Evolutionary conservation across 805 yeast species (phyloP).

Genomic region (Yueomyces sinensis): DNA sequence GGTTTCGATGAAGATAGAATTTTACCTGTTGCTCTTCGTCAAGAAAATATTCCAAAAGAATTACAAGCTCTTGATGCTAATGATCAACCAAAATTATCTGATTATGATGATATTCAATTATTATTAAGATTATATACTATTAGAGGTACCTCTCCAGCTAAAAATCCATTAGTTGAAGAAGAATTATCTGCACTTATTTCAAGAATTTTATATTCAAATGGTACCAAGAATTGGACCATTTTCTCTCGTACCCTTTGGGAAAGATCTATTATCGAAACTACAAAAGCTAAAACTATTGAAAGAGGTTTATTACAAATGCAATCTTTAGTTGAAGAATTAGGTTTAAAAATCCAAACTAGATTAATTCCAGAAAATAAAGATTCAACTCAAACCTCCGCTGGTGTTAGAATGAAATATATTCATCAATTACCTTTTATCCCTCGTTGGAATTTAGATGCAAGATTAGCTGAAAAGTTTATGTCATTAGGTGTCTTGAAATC

Average conservation of each 20-base stretch:
- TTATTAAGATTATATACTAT: constrained; percentile 53
- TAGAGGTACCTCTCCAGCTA: constrained; percentile 58
- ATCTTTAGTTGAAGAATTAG: constrained; percentile 78
- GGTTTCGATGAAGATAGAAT: constrained; percentile 30
- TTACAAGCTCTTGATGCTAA: constrained; percentile 60
- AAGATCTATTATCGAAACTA: constrained; percentile 72
- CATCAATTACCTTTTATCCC: constrained; percentile 70
- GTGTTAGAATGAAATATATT: constrained; percentile 51
- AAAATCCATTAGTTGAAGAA: constrained; percentile 61
- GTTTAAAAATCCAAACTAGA: constrained; percentile 47
- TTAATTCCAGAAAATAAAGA: constrained; percentile 32
- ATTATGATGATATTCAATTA: constrained; percentile 62
- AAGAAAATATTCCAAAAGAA: constrained; percentile 46
- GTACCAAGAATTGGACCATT: constrained; percentile 45
- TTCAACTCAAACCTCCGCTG: constrained; percentile 22
- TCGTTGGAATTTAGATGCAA: constrained; percentile 72
- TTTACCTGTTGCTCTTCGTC: constrained; percentile 49
- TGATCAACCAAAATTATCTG: constrained; percentile 58
- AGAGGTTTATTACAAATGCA: constrained; percentile 91
- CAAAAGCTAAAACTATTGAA: constrained; percentile 75
- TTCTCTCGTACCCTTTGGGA: constrained; percentile 82
- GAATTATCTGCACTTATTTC: constrained; percentile 67
- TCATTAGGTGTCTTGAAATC: constrained; percentile 73
- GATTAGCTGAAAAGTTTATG: constrained; percentile 76
- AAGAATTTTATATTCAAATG: constrained; percentile 46